phyloP scores from a whole-genome alignment of 2,329 filamentous ascomycete species.

The Pestalotiopsis sp. region DNA sequence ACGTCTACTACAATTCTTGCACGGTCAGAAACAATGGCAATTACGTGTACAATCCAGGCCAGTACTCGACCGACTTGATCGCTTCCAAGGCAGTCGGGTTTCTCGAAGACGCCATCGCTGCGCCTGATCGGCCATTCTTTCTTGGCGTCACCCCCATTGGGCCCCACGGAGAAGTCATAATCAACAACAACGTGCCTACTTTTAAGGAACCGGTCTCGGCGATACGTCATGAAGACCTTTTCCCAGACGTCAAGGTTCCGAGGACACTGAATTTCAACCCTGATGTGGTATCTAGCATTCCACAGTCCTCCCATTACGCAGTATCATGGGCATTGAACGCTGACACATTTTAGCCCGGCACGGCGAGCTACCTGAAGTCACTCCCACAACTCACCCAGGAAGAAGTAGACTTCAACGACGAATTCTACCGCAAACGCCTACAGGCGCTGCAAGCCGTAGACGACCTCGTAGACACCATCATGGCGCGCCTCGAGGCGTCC shows the following conservation, averaged over 20 bases:
- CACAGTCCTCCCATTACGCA: background rate
- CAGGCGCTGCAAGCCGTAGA: conserved; percentile 48
- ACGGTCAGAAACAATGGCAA: conserved; percentile 61
- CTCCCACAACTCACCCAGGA: conserved; percentile 36
- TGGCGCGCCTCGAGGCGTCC: conserved; percentile 35
- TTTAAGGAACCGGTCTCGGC: conserved; percentile 52
- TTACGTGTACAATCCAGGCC: conserved; percentile 27
- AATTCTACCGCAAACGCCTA: conserved; percentile 44
- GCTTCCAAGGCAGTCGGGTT: background rate
- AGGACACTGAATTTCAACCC: conserved; percentile 66
- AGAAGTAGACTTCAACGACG: conserved; percentile 38
- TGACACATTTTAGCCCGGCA: background rate
- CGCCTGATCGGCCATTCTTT: conserved; percentile 5
- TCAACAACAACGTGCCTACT: background rate
- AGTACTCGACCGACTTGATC: conserved; percentile 39
- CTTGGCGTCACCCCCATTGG: conserved; percentile 11
- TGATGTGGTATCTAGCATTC: background rate
- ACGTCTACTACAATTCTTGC: conserved; percentile 67
- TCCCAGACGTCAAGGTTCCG: conserved; percentile 61
- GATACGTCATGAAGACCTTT: conserved; percentile 63
- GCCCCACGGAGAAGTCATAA: background rate
- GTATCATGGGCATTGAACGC: background rate
- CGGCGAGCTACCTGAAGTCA: background rate
- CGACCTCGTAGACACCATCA: conserved; percentile 43
- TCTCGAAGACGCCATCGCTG: background rate